These are phyloP conservation scores for Nitzschia palea DNA, from an alignment of 108 stramenopile species.

Conservation along the genomic window DNA sequence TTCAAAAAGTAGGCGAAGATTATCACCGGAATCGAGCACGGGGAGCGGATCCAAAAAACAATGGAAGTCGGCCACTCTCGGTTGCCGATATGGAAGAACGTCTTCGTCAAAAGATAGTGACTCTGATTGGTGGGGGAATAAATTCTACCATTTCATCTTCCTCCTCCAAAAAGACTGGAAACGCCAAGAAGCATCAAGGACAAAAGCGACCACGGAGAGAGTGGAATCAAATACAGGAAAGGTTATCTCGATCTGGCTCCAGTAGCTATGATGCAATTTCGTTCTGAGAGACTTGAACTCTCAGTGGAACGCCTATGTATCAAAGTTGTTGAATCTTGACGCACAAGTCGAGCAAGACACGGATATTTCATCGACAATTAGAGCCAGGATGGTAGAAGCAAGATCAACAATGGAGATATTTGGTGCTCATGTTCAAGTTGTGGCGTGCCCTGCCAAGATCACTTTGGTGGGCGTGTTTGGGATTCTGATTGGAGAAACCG, in stretches of 20 bases:
- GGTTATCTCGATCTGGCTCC: not conserved
- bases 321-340: not conserved
- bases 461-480: conserved; percentile 19
- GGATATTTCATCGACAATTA: not conserved
- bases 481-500: conserved; percentile 28
- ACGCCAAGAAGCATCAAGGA: not conserved
- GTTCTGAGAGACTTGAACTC: conserved; percentile 23
- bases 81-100: conserved; percentile 27
- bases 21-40: conserved; percentile 32
- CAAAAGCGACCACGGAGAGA: conserved; percentile 7
- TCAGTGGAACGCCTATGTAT: conserved; percentile 29
- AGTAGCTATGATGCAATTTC: no score
- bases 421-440: conserved; percentile 32
- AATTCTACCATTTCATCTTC: not conserved
- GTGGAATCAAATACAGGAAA: conserved; percentile 17
- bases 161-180: not conserved
- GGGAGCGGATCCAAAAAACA: conserved; percentile 32
- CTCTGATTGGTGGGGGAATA: conserved; percentile 36
- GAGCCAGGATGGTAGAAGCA: not conserved
- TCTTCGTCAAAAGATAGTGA: conserved; percentile 35
- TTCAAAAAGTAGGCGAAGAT: conserved; percentile 27
- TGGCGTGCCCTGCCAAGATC: conserved; percentile 8
- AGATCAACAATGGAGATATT: conserved; percentile 14
- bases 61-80: conserved; percentile 28
- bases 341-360: not conserved